A percentile compares a stretch with the other conserved stretches of the same genome.
Evolutionary conservation across 1,284 basidiomycete genomes (phyloP).

Genomic region (Heimioporus retisporus): DNA sequence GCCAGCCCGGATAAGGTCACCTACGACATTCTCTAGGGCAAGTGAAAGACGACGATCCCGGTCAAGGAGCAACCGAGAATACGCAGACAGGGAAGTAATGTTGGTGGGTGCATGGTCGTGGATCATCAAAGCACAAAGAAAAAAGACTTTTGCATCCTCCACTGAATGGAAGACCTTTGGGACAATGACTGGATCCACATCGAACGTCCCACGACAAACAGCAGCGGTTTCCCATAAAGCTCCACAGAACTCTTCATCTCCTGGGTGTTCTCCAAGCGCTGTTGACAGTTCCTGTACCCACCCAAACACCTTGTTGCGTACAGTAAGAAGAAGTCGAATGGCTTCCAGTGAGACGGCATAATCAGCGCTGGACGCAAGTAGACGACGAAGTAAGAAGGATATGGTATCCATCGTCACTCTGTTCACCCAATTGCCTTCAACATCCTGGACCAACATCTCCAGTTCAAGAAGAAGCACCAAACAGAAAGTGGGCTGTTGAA

Average conservation of each 20-base stretch:
- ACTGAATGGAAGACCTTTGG: conserved; percentile 29
- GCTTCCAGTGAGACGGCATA: conserved; percentile 19
- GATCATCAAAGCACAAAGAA: conserved; percentile 49
- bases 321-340: conserved; percentile 38
- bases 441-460: conserved; percentile 35
- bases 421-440: conserved; percentile 57
- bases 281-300: conserved; percentile 49
- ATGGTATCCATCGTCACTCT: conserved; percentile 48
- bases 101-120: conserved; percentile 41
- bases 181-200: conserved; percentile 41
- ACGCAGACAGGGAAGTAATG: conserved; percentile 6
- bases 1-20: conserved; percentile 18
- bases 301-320: conserved; percentile 42
- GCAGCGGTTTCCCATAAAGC: conserved; percentile 47
- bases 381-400: conserved; percentile 45
- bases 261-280: conserved; percentile 32
- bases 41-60: conserved; percentile 44
- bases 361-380: conserved; percentile 42
- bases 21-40: conserved; percentile 33
- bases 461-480: conserved; percentile 46
- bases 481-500: conserved; percentile 46
- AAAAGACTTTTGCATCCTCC: conserved; percentile 41
- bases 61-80: conserved; percentile 31
- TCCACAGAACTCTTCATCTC: conserved; percentile 36
- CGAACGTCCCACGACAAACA: conserved; percentile 53